These are phyloP conservation scores for Cladorrhinum sp. DNA, from an alignment of 2,329 filamentous ascomycete species.

Conservation along the genomic window DNA sequence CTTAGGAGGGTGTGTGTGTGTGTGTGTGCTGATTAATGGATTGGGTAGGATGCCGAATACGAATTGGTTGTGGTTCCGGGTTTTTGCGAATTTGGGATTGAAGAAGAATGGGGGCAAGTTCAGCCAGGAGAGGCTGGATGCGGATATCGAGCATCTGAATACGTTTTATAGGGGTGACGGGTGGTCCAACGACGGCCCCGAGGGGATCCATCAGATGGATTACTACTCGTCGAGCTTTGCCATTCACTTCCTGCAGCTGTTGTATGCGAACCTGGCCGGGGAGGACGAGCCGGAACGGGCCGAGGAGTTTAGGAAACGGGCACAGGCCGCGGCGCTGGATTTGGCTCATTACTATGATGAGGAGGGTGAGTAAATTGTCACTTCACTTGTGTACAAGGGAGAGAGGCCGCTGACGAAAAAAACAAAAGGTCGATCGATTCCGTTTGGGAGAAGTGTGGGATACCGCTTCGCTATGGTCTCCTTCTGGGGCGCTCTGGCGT, in stretches of 20 bases:
- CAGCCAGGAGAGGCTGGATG: constrained; percentile 66
- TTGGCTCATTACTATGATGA: constrained; percentile 74
- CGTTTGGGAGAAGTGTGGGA: constrained; percentile 73
- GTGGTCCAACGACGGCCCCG: constrained; percentile 79
- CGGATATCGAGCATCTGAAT: constrained; percentile 73
- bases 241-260: constrained; percentile 74
- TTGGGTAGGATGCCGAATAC: constrained; percentile 70
- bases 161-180: constrained; percentile 79
- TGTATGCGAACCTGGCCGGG: constrained; percentile 70
- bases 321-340: constrained; percentile 64
- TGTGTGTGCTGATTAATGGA: too few relatives aligned
- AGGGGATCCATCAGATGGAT: constrained; percentile 78
- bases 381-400: not conserved
- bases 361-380: constrained; percentile 41
- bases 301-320: constrained; percentile 66
- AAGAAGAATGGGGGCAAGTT: constrained; percentile 71
- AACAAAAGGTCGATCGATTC: constrained; percentile 57
- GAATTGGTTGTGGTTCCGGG: constrained; percentile 76
- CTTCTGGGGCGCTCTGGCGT: constrained; percentile 76
- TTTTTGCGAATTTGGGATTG: constrained; percentile 77
- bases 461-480: constrained; percentile 86
- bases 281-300: constrained; percentile 64
- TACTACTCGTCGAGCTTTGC: constrained; percentile 82
- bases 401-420: constrained; percentile 5
- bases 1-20: too few relatives aligned